Conservation (phyloP, 305 asterid species). For the Euphrasia arctica region DNA sequence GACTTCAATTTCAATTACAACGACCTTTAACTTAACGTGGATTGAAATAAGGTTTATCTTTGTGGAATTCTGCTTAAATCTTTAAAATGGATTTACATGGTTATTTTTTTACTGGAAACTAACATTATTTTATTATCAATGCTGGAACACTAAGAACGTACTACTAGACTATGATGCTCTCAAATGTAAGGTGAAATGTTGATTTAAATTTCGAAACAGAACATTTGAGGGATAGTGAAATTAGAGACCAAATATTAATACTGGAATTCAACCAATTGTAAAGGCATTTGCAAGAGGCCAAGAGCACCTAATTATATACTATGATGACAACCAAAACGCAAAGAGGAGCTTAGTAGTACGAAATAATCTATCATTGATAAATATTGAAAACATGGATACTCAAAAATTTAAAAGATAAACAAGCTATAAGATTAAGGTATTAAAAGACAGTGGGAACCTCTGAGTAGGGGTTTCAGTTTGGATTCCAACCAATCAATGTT, state of each 20-base stretch:
- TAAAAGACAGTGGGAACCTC: constrained; percentile 48
- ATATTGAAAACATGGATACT: constrained; percentile 5
- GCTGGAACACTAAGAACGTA: too few species aligned
- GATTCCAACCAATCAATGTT: constrained; percentile 93
- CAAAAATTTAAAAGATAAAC: constrained; percentile 12
- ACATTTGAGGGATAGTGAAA: neutral
- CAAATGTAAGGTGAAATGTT: neutral
- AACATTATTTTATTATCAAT: too few species aligned
- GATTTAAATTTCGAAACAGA: neutral
- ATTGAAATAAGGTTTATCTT: neutral
- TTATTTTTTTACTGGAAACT: neutral
- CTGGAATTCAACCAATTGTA: constrained; percentile 7
- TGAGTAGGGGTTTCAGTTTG: constrained; percentile 77
- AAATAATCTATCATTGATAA: constrained; percentile 1
- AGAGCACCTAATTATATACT: neutral
- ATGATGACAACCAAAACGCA: constrained; percentile 12
- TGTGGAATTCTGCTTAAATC: neutral
- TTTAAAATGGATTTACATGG: neutral
- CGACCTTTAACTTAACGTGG: neutral
- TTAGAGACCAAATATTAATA: neutral
- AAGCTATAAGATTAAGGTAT: constrained; percentile 16
- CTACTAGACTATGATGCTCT: neutral
- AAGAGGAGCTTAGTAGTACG: constrained; percentile 9
- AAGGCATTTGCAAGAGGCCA: neutral
- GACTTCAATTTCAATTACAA: neutral